Evolutionary conservation across 2,329 filamentous ascomycete genomes (phyloP).

Genomic region (Hyphodiscus sp.): DNA sequence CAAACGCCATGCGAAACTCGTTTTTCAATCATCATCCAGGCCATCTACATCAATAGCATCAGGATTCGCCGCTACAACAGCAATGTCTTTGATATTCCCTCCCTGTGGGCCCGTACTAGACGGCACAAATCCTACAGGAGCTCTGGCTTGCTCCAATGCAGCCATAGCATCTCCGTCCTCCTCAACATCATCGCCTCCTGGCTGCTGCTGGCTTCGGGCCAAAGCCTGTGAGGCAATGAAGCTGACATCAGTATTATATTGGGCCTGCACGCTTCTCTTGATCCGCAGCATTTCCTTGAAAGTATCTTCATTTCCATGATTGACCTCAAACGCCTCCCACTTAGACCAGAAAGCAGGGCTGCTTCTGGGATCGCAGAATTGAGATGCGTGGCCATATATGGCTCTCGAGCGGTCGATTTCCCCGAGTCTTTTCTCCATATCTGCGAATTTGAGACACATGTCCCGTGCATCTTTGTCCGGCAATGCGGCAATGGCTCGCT

Average conservation of each 20-base stretch:
- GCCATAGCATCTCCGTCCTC: slow-evolving; percentile 74
- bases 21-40: slow-evolving; percentile 16
- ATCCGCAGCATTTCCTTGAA: slow-evolving; percentile 99
- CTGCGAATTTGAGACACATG: slow-evolving; percentile 98
- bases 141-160: slow-evolving; percentile 78
- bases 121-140: slow-evolving; percentile 85
- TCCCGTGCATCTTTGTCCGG: slow-evolving; percentile 89
- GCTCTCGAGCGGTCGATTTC: slow-evolving; percentile 93
- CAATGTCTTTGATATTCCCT: slow-evolving; percentile 41
- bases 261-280: slow-evolving; percentile 93
- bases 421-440: slow-evolving; percentile 87
- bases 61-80: slow-evolving; percentile 56
- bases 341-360: slow-evolving; percentile 89
- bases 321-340: slow-evolving; percentile 96
- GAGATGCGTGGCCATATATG: slow-evolving; percentile 93
- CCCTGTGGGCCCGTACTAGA: slow-evolving; percentile 69
- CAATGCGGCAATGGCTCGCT: slow-evolving; percentile 87
- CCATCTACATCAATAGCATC: slow-evolving; percentile 78
- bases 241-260: slow-evolving; percentile 98
- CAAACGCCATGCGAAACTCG: neutral
- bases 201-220: slow-evolving; percentile 65
- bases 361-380: slow-evolving; percentile 93
- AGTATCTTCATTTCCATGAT: slow-evolving; percentile 97
- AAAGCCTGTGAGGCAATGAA: slow-evolving; percentile 96
- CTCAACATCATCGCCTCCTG: slow-evolving; percentile 31